These are phyloP conservation scores for Ailanthus altissimus DNA, from an alignment of 345 rosid species.

Conservation along the genomic window DNA sequence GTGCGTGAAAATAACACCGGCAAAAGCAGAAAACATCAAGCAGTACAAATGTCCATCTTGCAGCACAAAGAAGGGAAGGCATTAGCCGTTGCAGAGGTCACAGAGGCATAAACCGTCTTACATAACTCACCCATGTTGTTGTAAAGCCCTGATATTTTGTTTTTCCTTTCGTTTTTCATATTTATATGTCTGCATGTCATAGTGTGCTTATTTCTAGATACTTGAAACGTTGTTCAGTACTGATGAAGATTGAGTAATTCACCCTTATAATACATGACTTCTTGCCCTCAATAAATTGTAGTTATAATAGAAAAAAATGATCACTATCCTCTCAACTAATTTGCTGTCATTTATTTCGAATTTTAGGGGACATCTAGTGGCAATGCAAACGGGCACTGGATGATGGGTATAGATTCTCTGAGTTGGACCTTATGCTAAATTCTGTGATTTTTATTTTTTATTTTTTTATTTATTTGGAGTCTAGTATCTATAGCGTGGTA, in stretches of 20 bases:
- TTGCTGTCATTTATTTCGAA: not conserved
- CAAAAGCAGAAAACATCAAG: constrained; percentile 80
- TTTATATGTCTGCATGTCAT: not conserved
- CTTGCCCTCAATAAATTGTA: not conserved
- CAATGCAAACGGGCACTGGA: not conserved
- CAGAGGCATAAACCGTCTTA: not conserved
- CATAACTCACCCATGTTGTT: constrained; percentile 13
- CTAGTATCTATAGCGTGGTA: too few relatives aligned
- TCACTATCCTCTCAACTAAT: not conserved
- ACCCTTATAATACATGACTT: not conserved
- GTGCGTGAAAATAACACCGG: constrained; percentile 85
- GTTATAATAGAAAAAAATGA: not conserved
- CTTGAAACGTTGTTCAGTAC: not conserved
- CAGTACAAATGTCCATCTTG: constrained; percentile 90
- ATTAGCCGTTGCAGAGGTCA: constrained; percentile 24
- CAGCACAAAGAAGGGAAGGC: constrained; percentile 66
- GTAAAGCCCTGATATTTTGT: constrained; percentile 18
- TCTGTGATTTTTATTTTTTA: too few relatives aligned
- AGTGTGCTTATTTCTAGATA: not conserved
- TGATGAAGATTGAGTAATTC: not conserved
- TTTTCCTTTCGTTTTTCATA: not conserved
- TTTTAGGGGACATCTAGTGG: constrained; percentile 8
- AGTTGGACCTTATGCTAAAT: not conserved
- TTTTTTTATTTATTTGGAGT: too few relatives aligned
- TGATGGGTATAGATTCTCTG: constrained; percentile 4